Percentiles rank a stretch among this genome's conserved stretches.
phyloP scores from a whole-genome alignment of 192 early-diverging fungal genomes.

The Backusella tarrabulga region DNA sequence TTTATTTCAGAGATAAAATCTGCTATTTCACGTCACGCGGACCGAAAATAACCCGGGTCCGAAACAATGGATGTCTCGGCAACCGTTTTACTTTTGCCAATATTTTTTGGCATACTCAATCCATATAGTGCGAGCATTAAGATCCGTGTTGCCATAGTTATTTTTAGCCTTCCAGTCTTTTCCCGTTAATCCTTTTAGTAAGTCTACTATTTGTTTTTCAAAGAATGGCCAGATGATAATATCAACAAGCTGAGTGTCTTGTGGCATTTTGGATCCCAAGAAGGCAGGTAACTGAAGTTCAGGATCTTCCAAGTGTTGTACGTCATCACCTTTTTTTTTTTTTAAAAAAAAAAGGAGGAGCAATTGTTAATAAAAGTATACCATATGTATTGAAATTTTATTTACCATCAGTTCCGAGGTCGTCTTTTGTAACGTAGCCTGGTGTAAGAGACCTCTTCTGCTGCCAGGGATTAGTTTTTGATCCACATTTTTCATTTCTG shows the following conservation, averaged over 20 bases:
- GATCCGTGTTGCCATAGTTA: constrained; percentile 17
- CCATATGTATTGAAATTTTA: neutral
- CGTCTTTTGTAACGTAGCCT: constrained; percentile 52
- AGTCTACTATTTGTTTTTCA: constrained; percentile 30
- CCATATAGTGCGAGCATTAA: constrained; percentile 38
- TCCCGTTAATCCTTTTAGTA: constrained; percentile 32
- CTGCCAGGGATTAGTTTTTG: neutral
- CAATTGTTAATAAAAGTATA: neutral
- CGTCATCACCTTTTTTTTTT: constrained; percentile 44
- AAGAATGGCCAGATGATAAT: constrained; percentile 45
- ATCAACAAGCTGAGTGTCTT: constrained; percentile 35
- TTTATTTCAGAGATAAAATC: neutral
- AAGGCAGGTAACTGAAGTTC: constrained; percentile 38
- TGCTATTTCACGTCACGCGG: neutral
- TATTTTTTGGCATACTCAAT: constrained; percentile 29
- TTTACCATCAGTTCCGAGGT: constrained; percentile 39
- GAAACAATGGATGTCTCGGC: neutral
- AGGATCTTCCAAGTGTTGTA: constrained; percentile 39
- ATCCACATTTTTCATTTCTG: neutral
- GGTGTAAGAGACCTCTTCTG: constrained; percentile 25
- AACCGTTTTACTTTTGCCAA: constrained; percentile 17
- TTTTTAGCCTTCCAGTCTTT: constrained; percentile 10
- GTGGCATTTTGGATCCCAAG: constrained; percentile 40
- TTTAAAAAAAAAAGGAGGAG: neutral
- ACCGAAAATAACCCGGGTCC: neutral